Base-by-base conservation (phyloP, 805 yeast genomes). In the Hanseniaspora thailandica region DNA sequence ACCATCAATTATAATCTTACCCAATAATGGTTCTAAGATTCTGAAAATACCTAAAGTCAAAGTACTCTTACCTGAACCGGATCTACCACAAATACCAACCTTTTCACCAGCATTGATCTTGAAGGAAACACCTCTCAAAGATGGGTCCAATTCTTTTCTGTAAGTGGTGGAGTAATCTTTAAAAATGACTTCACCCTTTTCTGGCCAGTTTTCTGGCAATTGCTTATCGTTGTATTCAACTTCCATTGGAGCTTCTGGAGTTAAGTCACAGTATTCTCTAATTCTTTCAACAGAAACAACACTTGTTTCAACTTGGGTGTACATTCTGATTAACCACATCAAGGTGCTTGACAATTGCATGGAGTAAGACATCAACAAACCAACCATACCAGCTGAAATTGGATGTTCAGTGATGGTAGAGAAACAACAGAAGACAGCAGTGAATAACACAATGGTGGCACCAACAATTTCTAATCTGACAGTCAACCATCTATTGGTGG, bases 1-100 rank as follows among this genome's bases (percentile, higher is more conserved):
- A 12, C 71, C 76, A 67, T 81, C 86, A 56, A 81, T 76, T 30
- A 67, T 67, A 55, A 81, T 76, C 31, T 69, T 63, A 0, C 86
- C 86, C 3, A 55, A 63, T 22, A 72, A 67, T 5, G 84, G 77
- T 61, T 81, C 86, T 49, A 81, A 70, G 26, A 81, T 67, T 61
- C 87, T 69, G 64, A 79, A 81, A 8, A 81, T 62, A 1, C 85
- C 82, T 52, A 81, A 64, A 1, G 83, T 75, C 46, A 81, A 67
- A 0, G 85, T 74, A 1, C 82, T 76, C 57, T 81, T 81, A 49
- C 89, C 89, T 3, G 89, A 86, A 44, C 89, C 88, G 0, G 89
- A 82, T 65, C 88, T 72, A 15, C 88, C 88, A 47, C 82, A 87
- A 59, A 82, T 78, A 52, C 88, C 88, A 56, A 82, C 66, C 59